Evolutionary conservation across 129 eudicot genomes (phyloP).

Genomic region (Sambucus nigra): DNA sequence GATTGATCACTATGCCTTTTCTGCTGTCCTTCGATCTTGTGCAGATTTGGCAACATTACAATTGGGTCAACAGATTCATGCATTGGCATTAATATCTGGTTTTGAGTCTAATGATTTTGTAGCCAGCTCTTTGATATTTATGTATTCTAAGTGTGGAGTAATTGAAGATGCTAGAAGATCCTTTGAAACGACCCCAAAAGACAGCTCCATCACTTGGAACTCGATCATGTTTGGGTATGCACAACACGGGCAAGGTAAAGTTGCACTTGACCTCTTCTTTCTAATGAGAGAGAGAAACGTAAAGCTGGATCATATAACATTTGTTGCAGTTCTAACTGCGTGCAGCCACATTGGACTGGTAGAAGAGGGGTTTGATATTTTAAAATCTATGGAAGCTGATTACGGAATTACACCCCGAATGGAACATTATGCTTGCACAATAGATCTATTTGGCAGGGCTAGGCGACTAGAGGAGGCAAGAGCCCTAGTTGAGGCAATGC

Average conservation of each 20-base stretch:
- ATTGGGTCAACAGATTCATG: conserved; percentile 77
- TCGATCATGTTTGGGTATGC: conserved; percentile 82
- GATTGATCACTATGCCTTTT: conserved; percentile 67
- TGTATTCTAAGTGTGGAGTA: conserved; percentile 87
- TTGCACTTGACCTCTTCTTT: conserved; percentile 59
- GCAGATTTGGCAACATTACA: conserved; percentile 71
- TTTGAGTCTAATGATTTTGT: conserved; percentile 64
- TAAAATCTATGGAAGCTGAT: conserved; percentile 59
- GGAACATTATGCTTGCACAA: conserved; percentile 93
- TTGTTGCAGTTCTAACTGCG: conserved; percentile 86
- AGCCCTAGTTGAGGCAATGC: conserved; percentile 47
- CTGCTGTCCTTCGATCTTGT: conserved; percentile 72
- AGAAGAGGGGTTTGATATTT: conserved; percentile 46
- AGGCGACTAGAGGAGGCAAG: conserved; percentile 56
- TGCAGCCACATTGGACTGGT: conserved; percentile 87
- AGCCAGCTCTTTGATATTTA: conserved; percentile 59
- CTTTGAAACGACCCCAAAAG: conserved; percentile 46
- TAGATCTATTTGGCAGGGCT: conserved; percentile 78
- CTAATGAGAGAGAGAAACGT: conserved; percentile 43
- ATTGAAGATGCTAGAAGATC: conserved; percentile 65
- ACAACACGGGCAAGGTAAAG: conserved; percentile 69
- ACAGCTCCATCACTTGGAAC: conserved; percentile 77
- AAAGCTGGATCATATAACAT: conserved; percentile 72
- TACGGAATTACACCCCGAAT: conserved; percentile 58
- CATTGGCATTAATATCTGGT: conserved; percentile 47